Percentiles rank a stretch among this genome's conserved stretches.
Evolutionary conservation across 2,329 filamentous ascomycete genomes (phyloP).

Genomic region (Colletotrichum somersetense): DNA sequence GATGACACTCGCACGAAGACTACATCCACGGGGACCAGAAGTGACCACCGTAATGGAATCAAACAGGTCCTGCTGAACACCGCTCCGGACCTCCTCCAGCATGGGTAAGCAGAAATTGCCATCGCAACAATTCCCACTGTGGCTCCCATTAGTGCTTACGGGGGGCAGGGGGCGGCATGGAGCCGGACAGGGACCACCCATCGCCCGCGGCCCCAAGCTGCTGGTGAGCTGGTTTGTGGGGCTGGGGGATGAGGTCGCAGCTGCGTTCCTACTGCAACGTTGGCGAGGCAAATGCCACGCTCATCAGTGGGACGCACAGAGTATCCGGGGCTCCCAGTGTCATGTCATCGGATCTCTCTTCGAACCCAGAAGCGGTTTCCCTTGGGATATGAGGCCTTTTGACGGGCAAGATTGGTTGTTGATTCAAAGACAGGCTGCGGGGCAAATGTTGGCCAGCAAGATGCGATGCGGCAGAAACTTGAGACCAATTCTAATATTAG

Average conservation of each 20-base stretch:
- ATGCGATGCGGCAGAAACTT: neutral
- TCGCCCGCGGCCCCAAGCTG: neutral
- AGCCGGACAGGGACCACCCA: slow-evolving; percentile 5
- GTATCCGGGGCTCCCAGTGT: neutral
- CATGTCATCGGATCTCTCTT: neutral
- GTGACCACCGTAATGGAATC: neutral
- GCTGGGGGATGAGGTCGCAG: neutral
- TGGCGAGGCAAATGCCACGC: neutral
- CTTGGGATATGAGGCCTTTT: neutral
- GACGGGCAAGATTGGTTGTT: neutral
- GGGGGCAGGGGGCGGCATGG: neutral
- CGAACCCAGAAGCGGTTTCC: neutral
- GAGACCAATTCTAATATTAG: slow-evolving; percentile 4
- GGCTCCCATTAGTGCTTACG: slow-evolving; percentile 27
- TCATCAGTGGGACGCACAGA: neutral
- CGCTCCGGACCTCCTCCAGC: neutral
- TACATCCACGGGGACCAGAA: no score
- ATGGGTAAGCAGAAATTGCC: neutral
- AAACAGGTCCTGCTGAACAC: neutral
- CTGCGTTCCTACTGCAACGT: slow-evolving; percentile 22
- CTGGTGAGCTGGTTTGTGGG: slow-evolving; percentile 15
- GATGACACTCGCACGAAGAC: neutral
- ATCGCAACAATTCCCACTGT: slow-evolving; percentile 7
- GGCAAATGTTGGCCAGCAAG: neutral
- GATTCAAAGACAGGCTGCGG: neutral